Percentiles rank a stretch among this genome's conserved stretches.
Conservation (phyloP, 148 eudicot genomes). For the Arbutus unedo region DNA sequence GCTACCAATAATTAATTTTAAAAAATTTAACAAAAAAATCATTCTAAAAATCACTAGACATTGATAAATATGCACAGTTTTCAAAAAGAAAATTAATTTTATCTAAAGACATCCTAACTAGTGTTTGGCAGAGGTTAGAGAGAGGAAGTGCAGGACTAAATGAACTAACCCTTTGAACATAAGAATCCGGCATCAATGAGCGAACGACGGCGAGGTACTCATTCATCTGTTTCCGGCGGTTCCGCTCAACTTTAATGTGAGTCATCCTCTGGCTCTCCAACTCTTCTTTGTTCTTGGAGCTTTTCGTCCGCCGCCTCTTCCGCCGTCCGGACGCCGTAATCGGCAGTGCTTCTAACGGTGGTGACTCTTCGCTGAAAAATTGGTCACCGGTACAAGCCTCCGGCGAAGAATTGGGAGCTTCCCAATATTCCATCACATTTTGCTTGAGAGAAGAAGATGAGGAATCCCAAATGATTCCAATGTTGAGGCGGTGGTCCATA, state of each 20-base stretch:
- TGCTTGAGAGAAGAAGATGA: conserved; percentile 21
- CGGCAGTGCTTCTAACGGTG: conserved; percentile 17
- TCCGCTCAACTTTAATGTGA: conserved; percentile 88
- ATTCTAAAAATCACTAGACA: too few relatives aligned
- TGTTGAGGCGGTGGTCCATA: neutral
- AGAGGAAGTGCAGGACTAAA: neutral
- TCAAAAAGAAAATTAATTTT: too few relatives aligned
- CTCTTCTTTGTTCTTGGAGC: conserved; percentile 65
- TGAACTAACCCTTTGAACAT: conserved; percentile 66
- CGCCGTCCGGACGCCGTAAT: conserved; percentile 19
- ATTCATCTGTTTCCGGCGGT: conserved; percentile 86
- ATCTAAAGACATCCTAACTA: too few relatives aligned
- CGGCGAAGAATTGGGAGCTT: conserved; percentile 30
- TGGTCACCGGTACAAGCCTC: conserved; percentile 17
- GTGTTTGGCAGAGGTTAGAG: too few relatives aligned
- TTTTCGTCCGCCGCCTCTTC: conserved; percentile 45
- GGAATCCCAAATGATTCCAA: conserved; percentile 8
- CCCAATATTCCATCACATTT: conserved; percentile 17
- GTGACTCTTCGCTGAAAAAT: neutral
- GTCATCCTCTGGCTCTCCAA: conserved; percentile 86
- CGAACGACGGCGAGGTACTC: conserved; percentile 73
- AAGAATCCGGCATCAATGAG: conserved; percentile 76
- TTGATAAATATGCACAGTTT: too few relatives aligned
- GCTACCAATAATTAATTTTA: too few relatives aligned
- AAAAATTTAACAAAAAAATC: too few relatives aligned